Evolutionary conservation across 192 early-diverging fungal species (phyloP).

Genomic region (Podila minutissima): DNA sequence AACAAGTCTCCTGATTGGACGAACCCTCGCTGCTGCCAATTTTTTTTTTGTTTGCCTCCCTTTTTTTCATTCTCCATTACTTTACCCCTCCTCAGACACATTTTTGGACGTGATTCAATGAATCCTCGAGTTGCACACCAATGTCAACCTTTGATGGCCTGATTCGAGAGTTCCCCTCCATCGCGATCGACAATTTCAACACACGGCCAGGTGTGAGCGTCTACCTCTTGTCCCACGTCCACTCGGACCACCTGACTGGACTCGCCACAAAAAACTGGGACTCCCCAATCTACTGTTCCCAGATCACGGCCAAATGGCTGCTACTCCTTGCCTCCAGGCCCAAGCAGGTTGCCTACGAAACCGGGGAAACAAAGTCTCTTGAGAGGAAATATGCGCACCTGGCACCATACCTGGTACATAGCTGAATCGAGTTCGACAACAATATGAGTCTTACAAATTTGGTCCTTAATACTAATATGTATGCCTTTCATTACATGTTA

Average conservation of each 20-base stretch:
- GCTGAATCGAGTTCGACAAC: too few relatives aligned
- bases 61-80: background rate
- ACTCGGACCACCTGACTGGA: conserved; percentile 57
- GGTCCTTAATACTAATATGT: background rate
- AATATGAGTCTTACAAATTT: conserved; percentile 1
- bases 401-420: conserved; percentile 13
- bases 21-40: too few relatives aligned
- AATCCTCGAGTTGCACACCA: background rate
- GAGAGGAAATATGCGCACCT: conserved; percentile 32
- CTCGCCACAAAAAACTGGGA: conserved; percentile 42
- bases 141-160: conserved; percentile 66
- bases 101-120: background rate
- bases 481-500: background rate
- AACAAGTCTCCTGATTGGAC: too few relatives aligned
- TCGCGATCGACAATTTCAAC: conserved; percentile 54
- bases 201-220: conserved; percentile 20
- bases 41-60: too few relatives aligned
- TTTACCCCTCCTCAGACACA: background rate
- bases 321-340: conserved; percentile 36
- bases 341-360: conserved; percentile 21
- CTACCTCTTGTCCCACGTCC: conserved; percentile 59
- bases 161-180: conserved; percentile 60
- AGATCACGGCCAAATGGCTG: conserved; percentile 54
- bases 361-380: conserved; percentile 2
- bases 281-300: conserved; percentile 59